phyloP scores from a whole-genome alignment of 495 filamentous ascomycete genomes.

The Cercophora sp. region DNA sequence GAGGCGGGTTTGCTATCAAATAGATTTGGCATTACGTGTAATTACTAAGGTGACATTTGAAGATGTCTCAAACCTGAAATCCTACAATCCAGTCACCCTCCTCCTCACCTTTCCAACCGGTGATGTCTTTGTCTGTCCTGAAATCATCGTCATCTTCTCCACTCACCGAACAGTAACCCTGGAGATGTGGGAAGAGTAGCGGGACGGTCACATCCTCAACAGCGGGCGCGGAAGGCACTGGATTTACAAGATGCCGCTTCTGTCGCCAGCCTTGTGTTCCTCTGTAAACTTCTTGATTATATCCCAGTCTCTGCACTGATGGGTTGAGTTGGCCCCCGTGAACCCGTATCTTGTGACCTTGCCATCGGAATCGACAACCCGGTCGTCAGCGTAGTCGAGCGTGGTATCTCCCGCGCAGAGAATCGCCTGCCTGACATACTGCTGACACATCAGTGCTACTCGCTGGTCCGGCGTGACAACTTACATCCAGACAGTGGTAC shows the following conservation, averaged over 20 bases:
- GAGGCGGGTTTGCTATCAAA: no score
- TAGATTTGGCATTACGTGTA: no score
- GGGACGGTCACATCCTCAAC: no score
- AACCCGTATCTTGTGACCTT: conserved; percentile 20
- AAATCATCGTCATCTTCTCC: no score
- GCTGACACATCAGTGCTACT: not conserved
- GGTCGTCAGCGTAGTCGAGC: conserved; percentile 24
- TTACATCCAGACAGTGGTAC: conserved; percentile 31
- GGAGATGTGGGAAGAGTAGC: no score
- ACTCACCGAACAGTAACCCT: no score
- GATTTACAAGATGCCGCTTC: conserved; percentile 8
- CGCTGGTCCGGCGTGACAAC: conserved; percentile 6
- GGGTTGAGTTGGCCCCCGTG: conserved; percentile 23
- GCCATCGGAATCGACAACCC: conserved; percentile 15
- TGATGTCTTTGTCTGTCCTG: no score
- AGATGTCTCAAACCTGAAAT: no score
- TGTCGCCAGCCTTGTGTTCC: conserved; percentile 11
- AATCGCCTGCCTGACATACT: conserved; percentile 24
- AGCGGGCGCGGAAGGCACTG: no score
- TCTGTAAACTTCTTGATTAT: conserved; percentile 19
- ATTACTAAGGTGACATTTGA: no score
- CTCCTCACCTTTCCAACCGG: no score
- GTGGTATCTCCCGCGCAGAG: conserved; percentile 32
- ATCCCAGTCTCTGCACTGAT: conserved; percentile 29
- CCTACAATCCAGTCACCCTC: no score